Conservation (phyloP, 225 moss, liverwort and hornwort genomes). For the Antitrichia curtipendula region DNA sequence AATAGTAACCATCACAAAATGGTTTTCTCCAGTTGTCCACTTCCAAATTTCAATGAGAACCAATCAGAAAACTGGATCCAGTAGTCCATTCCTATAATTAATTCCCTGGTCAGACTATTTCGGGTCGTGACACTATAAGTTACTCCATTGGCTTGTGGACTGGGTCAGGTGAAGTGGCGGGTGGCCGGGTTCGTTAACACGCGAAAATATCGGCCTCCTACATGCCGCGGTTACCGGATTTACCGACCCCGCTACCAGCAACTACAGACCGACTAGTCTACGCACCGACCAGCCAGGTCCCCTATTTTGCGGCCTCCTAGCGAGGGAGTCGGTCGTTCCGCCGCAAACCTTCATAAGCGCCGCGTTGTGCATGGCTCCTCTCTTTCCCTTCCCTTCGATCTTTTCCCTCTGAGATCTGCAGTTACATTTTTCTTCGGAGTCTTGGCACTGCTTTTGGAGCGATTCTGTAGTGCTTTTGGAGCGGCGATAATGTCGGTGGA, state of each 20-base stretch:
- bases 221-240: background rate
- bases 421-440: background rate
- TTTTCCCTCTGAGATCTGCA: background rate
- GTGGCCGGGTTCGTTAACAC: constrained; percentile 1
- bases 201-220: background rate
- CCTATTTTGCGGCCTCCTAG: background rate
- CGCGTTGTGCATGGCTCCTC: background rate
- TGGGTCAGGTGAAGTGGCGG: background rate
- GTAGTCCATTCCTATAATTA: background rate
- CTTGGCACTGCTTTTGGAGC: background rate
- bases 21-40: background rate
- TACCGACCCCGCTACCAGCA: background rate
- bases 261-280: background rate
- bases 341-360: background rate
- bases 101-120: background rate
- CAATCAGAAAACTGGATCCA: background rate
- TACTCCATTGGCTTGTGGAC: background rate
- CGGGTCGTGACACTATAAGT: background rate
- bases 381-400: background rate
- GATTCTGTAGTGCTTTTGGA: background rate
- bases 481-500: constrained; percentile 12
- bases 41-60: background rate
- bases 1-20: background rate
- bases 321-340: background rate
- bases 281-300: background rate